Conservation (phyloP, 2,329 filamentous ascomycete species). For the Cercospora citrullina region DNA sequence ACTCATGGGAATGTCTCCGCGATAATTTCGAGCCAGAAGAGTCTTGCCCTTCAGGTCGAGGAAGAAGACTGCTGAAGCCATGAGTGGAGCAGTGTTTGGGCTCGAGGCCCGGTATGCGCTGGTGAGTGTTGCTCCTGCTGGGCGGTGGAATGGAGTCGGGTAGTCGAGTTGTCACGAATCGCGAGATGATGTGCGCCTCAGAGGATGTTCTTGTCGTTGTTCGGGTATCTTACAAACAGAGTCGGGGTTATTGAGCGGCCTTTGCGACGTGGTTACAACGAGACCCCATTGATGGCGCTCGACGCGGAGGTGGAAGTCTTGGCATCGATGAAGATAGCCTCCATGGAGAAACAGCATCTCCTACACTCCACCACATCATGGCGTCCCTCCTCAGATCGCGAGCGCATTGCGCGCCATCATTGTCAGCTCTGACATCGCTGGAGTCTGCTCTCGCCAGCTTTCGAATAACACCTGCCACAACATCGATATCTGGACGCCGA, state of each 20-base stretch:
- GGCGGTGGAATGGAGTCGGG: not conserved
- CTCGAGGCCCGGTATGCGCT: slow-evolving; percentile 14
- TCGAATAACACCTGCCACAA: slow-evolving; percentile 30
- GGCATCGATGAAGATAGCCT: not conserved
- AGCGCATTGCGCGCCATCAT: slow-evolving; percentile 31
- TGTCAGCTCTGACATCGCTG: slow-evolving; percentile 32
- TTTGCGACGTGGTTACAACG: slow-evolving; percentile 4
- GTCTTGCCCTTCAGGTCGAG: slow-evolving; percentile 99
- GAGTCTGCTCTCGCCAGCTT: slow-evolving; percentile 37
- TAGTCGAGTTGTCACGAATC: not conserved
- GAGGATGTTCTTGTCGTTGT: not conserved
- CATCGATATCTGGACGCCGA: slow-evolving; percentile 36
- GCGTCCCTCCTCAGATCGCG: slow-evolving; percentile 16
- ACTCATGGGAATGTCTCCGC: slow-evolving; percentile 98
- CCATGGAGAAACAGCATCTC: not conserved
- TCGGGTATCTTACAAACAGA: not conserved
- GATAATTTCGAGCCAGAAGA: slow-evolving; percentile 96
- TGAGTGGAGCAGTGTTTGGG: slow-evolving; percentile 47
- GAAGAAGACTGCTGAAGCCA: slow-evolving; percentile 98
- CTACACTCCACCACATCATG: not conserved
- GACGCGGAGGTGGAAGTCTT: slow-evolving; percentile 9
- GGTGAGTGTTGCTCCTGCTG: not conserved
- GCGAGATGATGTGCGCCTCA: not conserved
- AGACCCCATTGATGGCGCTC: slow-evolving; percentile 2
- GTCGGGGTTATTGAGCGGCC: slow-evolving; percentile 6